Evolutionary conservation across 2,329 filamentous ascomycete genomes (phyloP).

Genomic region (Ophiosphaerella korrae): DNA sequence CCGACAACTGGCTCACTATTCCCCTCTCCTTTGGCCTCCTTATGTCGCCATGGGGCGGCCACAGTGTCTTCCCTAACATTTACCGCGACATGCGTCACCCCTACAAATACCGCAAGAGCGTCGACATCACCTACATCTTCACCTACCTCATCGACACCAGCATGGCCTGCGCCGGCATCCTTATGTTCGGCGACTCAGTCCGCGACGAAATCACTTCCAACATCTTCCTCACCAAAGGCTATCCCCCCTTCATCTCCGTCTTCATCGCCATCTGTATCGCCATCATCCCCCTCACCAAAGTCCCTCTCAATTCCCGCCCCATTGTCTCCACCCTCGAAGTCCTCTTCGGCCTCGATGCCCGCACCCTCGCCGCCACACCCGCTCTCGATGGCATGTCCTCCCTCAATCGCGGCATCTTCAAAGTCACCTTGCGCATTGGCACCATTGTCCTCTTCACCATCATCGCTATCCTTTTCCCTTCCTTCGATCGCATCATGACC

Average conservation of each 20-base stretch:
- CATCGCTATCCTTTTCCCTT: constrained; percentile 75
- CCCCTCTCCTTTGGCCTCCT: constrained; percentile 88
- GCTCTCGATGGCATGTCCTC: constrained; percentile 60
- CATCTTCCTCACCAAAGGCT: constrained; percentile 75
- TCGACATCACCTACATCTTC: constrained; percentile 83
- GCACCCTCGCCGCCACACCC: constrained; percentile 57
- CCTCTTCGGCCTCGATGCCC: constrained; percentile 71
- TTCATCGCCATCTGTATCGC: constrained; percentile 85
- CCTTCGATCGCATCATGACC: constrained; percentile 89
- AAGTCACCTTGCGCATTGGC: constrained; percentile 66
- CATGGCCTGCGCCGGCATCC: constrained; percentile 80
- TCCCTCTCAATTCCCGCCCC: constrained; percentile 87
- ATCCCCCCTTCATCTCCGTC: constrained; percentile 74
- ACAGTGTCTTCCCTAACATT: constrained; percentile 82
- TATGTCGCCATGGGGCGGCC: constrained; percentile 79
- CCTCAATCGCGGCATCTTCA: constrained; percentile 63
- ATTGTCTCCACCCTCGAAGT: constrained; percentile 86
- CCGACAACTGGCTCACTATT: constrained; percentile 82
- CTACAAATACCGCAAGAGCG: constrained; percentile 75
- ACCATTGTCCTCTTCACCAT: constrained; percentile 74
- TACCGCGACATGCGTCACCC: constrained; percentile 81
- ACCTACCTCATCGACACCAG: constrained; percentile 81
- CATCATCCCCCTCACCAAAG: constrained; percentile 93
- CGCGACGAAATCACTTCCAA: constrained; percentile 90
- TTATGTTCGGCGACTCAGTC: constrained; percentile 95